Evolutionary conservation across 768 basidiomycete genomes (phyloP), one percentile per base, ranked within the genome.

Genomic region (Lentinula aciculospora): DNA sequence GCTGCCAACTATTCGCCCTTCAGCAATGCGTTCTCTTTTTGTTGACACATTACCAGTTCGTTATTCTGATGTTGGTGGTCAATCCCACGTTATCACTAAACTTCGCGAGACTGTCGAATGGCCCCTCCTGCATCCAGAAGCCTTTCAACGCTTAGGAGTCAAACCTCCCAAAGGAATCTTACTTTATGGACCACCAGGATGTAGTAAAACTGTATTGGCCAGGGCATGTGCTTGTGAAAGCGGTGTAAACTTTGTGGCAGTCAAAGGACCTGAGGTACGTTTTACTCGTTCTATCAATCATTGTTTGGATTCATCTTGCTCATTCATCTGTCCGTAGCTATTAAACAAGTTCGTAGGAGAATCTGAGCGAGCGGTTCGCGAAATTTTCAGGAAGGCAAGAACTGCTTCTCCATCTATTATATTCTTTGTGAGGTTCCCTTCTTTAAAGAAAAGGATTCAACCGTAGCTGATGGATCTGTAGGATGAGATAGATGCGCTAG

Each of bases 401-500:
- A 89, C 91, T 5, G 94, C 94, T 4, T 84, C 96, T 0, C 97
- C 97, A 0, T 94, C 94, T 3, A 96, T 99, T 64, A 81, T 99
- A 44, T 98, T 99, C 73, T 97, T 99, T 67, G 96, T 97, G 61
- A 64, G 91, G 76, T 40, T 13, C 17, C 28, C 51, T 31, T 25
- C 37, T 27, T 10, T 57, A 12, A 37, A 28, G 12, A n/a, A 17
- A 2, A 40, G 15, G 27, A 31, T n/a, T 23, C 8, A n/a, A 60
- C 25, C 44, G 19, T 27, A 42, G 32, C 42, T 10, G 40, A 21
- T 28, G 27, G 40, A 59, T 32, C 17, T 31, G 13, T 65, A 98
- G 96, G 97, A 99, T 67, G 97, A 99, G 69, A 92, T 99, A 53
- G 97, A 99, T 66, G 94, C 95, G 0, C 79, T 99, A 1, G 95